These are phyloP conservation scores for Tylopilus subfusipes DNA, from an alignment of 768 basidiomycete species.

Conservation along the genomic window DNA sequence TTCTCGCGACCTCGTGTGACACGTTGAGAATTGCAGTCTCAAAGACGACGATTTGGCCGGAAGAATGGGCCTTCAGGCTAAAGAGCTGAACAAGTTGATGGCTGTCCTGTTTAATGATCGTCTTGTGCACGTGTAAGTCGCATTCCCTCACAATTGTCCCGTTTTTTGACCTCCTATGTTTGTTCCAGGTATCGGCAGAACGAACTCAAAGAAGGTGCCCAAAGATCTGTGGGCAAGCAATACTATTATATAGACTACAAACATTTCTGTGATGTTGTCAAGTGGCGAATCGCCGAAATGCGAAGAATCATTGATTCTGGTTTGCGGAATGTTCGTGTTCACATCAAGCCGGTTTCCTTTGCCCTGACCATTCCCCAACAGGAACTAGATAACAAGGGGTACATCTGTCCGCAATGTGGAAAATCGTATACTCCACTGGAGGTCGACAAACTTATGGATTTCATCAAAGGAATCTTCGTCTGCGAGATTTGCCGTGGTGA, in stretches of 20 bases:
- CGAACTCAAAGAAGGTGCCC: conserved; percentile 86
- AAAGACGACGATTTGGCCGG: conserved; percentile 94
- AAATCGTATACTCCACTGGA: conserved; percentile 84
- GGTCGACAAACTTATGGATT: conserved; percentile 79
- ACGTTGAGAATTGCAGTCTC: conserved; percentile 49
- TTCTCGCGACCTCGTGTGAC: conserved; percentile 14
- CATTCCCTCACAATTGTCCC: neutral
- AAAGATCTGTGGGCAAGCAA: conserved; percentile 81
- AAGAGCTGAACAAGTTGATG: conserved; percentile 87
- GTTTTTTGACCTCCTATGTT: neutral
- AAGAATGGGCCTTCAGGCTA: conserved; percentile 82
- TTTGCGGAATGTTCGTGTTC: conserved; percentile 70
- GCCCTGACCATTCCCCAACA: conserved; percentile 29
- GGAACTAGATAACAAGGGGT: conserved; percentile 98
- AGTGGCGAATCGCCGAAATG: conserved; percentile 96
- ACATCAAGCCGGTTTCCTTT: neutral
- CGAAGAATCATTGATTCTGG: conserved; percentile 79
- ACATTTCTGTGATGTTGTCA: conserved; percentile 94
- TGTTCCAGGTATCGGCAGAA: conserved; percentile 76
- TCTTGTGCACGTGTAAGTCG: conserved; percentile 70
- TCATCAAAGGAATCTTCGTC: conserved; percentile 56
- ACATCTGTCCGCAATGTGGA: conserved; percentile 87
- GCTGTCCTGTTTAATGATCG: conserved; percentile 76
- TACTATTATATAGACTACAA: conserved; percentile 98
- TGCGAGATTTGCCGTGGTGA: conserved; percentile 90